A percentile compares a stretch with the other conserved stretches of the same genome.
Conservation (phyloP, 2,329 filamentous ascomycete genomes). For the Botrytis squamosa region DNA sequence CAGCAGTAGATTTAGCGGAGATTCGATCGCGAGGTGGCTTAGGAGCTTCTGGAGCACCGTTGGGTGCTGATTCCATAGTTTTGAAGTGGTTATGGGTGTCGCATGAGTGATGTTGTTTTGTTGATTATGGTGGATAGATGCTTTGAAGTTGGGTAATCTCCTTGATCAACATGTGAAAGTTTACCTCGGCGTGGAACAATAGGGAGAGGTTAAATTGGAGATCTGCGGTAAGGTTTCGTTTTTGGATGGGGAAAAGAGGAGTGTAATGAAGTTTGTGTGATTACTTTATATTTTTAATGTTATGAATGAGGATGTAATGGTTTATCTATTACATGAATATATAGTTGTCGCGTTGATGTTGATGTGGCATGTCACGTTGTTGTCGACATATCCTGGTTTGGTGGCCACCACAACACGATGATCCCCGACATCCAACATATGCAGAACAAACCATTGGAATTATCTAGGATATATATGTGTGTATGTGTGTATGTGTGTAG, state of each 20-base stretch:
- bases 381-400: neutral
- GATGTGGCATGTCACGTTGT: neutral
- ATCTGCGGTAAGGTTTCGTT: conserved; percentile 8
- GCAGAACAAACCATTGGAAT: neutral
- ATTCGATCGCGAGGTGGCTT: conserved; percentile 28
- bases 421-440: neutral
- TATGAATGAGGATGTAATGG: neutral
- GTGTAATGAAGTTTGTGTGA: neutral
- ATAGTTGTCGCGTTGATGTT: neutral
- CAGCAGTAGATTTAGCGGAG: conserved; percentile 43
- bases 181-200: conserved; percentile 14
- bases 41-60: conserved; percentile 25
- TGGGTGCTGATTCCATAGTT: conserved; percentile 28
- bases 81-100: neutral
- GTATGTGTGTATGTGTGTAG: no score
- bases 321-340: neutral
- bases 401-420: neutral
- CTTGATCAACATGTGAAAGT: conserved; percentile 19
- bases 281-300: neutral
- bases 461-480: neutral
- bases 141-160: neutral
- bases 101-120: conserved; percentile 11
- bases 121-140: neutral
- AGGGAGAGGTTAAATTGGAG: conserved; percentile 13
- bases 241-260: neutral